Evolutionary conservation across 2,329 filamentous ascomycete genomes (phyloP).

Genomic region (Diaporthe capsici): DNA sequence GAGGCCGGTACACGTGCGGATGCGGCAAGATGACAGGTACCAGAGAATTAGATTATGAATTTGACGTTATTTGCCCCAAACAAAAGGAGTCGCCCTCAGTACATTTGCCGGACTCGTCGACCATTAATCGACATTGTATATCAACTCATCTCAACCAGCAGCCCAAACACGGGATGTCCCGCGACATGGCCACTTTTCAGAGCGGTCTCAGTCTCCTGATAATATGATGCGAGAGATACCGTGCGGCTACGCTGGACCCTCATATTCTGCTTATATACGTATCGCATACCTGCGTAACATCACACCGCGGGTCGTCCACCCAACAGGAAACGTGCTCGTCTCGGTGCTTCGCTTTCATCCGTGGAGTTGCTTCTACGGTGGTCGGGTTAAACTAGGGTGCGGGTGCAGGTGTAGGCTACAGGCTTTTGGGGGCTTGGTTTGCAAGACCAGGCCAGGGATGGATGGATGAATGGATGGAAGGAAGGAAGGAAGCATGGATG

Average conservation of each 20-base stretch:
- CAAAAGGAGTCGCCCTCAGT: background rate
- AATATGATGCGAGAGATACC: background rate
- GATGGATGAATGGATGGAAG: background rate
- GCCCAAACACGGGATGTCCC: background rate
- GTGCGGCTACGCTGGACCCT: slow-evolving; percentile 9
- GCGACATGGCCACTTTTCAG: background rate
- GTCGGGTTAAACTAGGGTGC: background rate
- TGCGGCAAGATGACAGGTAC: slow-evolving; percentile 37
- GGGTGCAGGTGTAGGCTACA: too few species aligned
- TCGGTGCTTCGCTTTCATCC: background rate
- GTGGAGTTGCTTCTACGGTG: background rate
- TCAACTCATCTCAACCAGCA: slow-evolving; percentile 30
- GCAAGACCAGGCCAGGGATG: background rate
- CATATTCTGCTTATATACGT: slow-evolving; percentile 17
- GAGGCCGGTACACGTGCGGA: slow-evolving; percentile 49
- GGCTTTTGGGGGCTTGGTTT: background rate
- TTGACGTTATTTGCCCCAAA: slow-evolving; percentile 19
- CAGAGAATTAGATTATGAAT: slow-evolving; percentile 34
- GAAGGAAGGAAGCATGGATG: slow-evolving; percentile 3
- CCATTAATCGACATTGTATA: slow-evolving; percentile 36
- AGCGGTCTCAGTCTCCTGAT: background rate
- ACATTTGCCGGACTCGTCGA: slow-evolving; percentile 23
- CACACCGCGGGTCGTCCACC: background rate
- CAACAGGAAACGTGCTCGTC: background rate
- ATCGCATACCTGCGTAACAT: background rate